Conservation (phyloP, 345 rosid genomes). For the Noccaea bulbosa region DNA sequence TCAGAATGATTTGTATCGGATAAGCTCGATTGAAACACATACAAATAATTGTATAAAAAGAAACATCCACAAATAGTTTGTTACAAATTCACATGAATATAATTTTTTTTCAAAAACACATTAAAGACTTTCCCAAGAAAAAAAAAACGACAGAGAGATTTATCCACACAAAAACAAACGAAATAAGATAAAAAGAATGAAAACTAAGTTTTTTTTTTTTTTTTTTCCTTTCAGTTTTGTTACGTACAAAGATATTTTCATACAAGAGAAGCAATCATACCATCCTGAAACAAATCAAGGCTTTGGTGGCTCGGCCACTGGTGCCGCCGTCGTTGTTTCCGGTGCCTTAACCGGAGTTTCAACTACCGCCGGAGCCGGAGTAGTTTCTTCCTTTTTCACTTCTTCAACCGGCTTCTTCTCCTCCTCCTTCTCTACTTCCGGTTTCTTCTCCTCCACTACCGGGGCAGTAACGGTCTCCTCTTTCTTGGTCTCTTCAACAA, state of each 20-base stretch:
- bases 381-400: slow-evolving; percentile 50
- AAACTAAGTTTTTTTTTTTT: slow-evolving; percentile 32
- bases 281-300: slow-evolving; percentile 43
- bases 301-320: slow-evolving; percentile 55
- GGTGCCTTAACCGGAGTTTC: slow-evolving; percentile 33
- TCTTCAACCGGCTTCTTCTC: slow-evolving; percentile 50
- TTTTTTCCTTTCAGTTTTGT: slow-evolving; percentile 11
- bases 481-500: slow-evolving; percentile 55
- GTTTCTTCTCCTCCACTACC: slow-evolving; percentile 41
- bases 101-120: slow-evolving; percentile 4
- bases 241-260: slow-evolving; percentile 42
- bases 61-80: slow-evolving; percentile 20
- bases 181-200: slow-evolving; percentile 46
- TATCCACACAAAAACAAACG: slow-evolving; percentile 44
- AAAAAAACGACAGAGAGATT: slow-evolving; percentile 9
- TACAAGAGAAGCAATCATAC: slow-evolving; percentile 24
- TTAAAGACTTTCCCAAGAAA: slow-evolving; percentile 25
- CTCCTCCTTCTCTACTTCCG: slow-evolving; percentile 42
- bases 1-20: slow-evolving; percentile 7
- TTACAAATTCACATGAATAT: slow-evolving; percentile 41
- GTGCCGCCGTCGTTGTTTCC: slow-evolving; percentile 35
- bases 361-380: slow-evolving; percentile 31
- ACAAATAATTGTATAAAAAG: slow-evolving; percentile 23
- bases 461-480: slow-evolving; percentile 40
- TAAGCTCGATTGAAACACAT: slow-evolving; percentile 33